Conservation (phyloP, 371 early-diverging fungal species). For the Fennellomyces sp. region DNA sequence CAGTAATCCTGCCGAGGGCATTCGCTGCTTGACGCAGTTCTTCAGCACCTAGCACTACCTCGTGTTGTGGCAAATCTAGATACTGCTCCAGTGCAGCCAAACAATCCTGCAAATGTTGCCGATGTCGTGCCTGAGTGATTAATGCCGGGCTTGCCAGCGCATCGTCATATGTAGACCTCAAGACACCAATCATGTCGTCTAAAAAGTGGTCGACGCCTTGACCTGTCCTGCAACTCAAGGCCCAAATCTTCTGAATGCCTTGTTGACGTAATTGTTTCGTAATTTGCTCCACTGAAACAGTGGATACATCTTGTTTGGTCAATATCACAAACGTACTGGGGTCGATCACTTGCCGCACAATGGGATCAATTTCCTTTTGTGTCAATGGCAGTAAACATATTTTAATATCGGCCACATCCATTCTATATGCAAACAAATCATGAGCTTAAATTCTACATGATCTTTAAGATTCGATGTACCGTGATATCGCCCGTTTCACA, state of each 20-base stretch:
- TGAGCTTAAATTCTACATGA: not conserved
- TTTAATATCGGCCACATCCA: slow-evolving; percentile 49
- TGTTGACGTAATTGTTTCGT: slow-evolving; percentile 1
- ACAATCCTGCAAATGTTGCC: slow-evolving; percentile 68
- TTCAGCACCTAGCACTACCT: slow-evolving; percentile 78
- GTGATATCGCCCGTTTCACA: slow-evolving; percentile 63
- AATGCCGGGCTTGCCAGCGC: slow-evolving; percentile 39
- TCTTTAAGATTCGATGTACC: slow-evolving; percentile 22
- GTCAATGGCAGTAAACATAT: slow-evolving; percentile 48
- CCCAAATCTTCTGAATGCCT: slow-evolving; percentile 37
- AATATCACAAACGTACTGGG: slow-evolving; percentile 64
- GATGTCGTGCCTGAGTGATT: slow-evolving; percentile 79
- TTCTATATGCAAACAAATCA: slow-evolving; percentile 18
- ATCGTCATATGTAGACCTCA: slow-evolving; percentile 61
- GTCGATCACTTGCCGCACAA: slow-evolving; percentile 50
- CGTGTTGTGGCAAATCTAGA: slow-evolving; percentile 41
- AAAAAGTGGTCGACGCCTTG: slow-evolving; percentile 62
- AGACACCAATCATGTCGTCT: slow-evolving; percentile 48
- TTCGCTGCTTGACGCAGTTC: slow-evolving; percentile 76
- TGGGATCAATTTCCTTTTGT: slow-evolving; percentile 35
- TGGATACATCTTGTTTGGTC: slow-evolving; percentile 66
- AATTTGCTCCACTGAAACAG: not conserved
- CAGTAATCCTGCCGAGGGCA: slow-evolving; percentile 77
- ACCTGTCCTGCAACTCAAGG: slow-evolving; percentile 68
- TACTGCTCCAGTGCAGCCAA: slow-evolving; percentile 55